Base-by-base conservation (phyloP, 1,284 basidiomycete genomes). In the Ceratobasidium sp. region DNA sequence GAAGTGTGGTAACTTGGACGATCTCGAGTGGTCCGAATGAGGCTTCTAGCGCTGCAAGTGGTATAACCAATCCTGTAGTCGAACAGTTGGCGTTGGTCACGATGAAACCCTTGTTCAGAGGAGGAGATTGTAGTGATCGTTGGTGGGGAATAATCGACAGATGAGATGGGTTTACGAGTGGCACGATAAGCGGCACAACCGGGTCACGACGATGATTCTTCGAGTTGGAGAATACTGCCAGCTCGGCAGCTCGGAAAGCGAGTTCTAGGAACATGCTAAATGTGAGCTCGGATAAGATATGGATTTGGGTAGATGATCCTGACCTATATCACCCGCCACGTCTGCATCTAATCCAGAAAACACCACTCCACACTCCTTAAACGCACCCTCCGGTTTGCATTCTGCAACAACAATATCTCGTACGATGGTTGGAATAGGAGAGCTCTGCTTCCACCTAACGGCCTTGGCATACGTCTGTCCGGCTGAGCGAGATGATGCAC, bases 11-110 rank as follows among this genome's bases (percentile, higher is more conserved):
- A 79, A 96, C 91, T 79, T 98, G 84, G 77, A 95, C 89, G 13
- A 89, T 89, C 78, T 98, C 95, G 78, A 99, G 85, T 16, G 96
- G 95, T 1, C 98, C 98, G 77, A 99, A 99, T 0, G 91, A 87
- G 76, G 89, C 89, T 83, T 98, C 96, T 77, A 99, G 88, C 0
- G 97, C 97, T 72, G 91, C 89, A 76, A 99, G 89, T 14, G 96
- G 95, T 52, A 99, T 91, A 75, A 98, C 95, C 76, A 94, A 86
- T 30, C 93, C 97, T 1, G 98, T 99, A 18, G 98, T 98, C 43
- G 95, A 94, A 84, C 98, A 99, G 84, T 99, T 99, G 77, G 98
- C 98, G 81, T 99, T 99, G 73, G 95, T 97, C 76, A 99, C 91
- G 81, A 99, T 97, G 86, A 95, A 99, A 2, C 98, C 98, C 77